Evolutionary conservation across 2,329 filamentous ascomycete genomes (phyloP).

Genomic region (Scedosporium aurantiacum): DNA sequence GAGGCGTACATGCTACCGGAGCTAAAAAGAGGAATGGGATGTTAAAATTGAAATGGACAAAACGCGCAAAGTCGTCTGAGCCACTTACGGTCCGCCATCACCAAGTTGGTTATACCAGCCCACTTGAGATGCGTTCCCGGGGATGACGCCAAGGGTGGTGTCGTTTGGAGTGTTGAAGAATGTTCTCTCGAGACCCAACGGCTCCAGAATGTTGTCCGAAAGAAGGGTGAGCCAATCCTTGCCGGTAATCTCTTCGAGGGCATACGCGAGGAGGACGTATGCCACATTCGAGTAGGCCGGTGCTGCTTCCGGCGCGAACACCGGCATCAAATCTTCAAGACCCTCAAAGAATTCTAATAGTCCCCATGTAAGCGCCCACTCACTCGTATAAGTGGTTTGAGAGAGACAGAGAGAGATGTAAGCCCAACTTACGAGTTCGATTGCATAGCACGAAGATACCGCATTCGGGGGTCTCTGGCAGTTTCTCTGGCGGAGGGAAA

Average conservation of each 20-base stretch:
- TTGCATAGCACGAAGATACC: conserved; percentile 8
- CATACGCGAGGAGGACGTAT: conserved; percentile 25
- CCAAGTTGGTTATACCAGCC: conserved; percentile 17
- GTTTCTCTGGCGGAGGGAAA: conserved; percentile 7
- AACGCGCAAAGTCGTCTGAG: neutral
- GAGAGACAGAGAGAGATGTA: neutral
- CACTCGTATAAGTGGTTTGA: neutral
- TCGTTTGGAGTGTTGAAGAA: conserved; percentile 13
- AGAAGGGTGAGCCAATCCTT: conserved; percentile 18
- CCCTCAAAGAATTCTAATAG: conserved; percentile 10
- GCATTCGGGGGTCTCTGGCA: conserved; percentile 9
- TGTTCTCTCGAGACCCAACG: conserved; percentile 20
- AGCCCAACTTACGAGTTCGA: conserved; percentile 7
- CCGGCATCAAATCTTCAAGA: conserved; percentile 17
- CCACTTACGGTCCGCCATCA: conserved; percentile 12
- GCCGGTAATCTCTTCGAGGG: conserved; percentile 27
- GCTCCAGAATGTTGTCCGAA: conserved; percentile 18
- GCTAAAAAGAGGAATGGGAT: conserved; percentile 9
- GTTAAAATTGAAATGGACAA: neutral
- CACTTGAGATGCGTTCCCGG: conserved; percentile 9
- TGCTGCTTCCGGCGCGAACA: conserved; percentile 20
- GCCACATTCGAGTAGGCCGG: conserved; percentile 26
- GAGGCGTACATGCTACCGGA: conserved; percentile 19
- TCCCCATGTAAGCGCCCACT: neutral
- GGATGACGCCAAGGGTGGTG: conserved; percentile 12